Conservation (phyloP, 2,329 filamentous ascomycete species). For the Botrytis elliptica region DNA sequence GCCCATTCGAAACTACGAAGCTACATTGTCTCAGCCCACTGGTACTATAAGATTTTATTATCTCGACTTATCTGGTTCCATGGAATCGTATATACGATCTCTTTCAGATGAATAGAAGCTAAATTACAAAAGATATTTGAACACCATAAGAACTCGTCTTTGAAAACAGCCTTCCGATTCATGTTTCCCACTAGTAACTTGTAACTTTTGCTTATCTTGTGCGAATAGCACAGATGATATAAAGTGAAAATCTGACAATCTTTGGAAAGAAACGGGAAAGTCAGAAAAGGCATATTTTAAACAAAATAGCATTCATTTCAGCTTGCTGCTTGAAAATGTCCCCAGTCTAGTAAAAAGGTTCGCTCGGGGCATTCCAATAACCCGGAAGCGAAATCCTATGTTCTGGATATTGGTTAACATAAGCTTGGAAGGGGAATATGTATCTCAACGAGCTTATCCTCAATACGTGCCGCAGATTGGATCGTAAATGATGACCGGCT, state of each 20-base stretch:
- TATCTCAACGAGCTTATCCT: background rate
- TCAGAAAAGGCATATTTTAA: background rate
- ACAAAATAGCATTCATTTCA: background rate
- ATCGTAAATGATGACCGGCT: background rate
- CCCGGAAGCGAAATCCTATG: background rate
- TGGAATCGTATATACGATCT: fast-evolving
- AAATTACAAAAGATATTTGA: background rate
- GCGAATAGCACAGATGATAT: background rate
- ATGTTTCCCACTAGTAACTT: background rate
- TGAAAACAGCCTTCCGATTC: background rate
- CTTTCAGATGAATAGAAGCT: background rate
- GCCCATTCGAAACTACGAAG: background rate
- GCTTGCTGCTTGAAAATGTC: background rate
- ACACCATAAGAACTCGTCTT: background rate
- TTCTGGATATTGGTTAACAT: background rate
- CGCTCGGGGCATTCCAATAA: background rate
- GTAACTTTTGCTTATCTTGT: background rate
- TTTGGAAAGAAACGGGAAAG: background rate
- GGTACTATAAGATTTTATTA: background rate
- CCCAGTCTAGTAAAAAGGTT: fast-evolving
- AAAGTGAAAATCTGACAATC: fast-evolving
- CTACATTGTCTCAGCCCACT: background rate
- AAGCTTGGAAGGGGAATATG: background rate
- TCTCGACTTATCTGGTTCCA: background rate
- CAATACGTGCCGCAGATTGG: background rate